A percentile compares a stretch with the other conserved stretches of the same genome.
Conservation (phyloP, 352 stramenopile species). For the Stramenopiles sp. region DNA sequence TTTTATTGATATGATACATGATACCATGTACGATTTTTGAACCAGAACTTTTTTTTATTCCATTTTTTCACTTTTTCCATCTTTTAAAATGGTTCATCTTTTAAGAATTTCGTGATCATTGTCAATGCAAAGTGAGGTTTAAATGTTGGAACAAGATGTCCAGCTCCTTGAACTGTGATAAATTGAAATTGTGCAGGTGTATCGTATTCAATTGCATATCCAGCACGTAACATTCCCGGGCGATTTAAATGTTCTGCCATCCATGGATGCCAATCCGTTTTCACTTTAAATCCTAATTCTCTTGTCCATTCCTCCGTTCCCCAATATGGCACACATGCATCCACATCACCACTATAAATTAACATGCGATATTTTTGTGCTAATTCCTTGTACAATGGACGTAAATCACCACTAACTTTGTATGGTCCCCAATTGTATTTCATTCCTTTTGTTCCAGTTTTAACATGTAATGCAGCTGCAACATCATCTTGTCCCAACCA, state of each 20-base stretch:
- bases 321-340: constrained; percentile 42
- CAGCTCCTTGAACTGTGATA: constrained; percentile 17
- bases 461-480: constrained; percentile 26
- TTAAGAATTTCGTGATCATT: constrained; percentile 15
- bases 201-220: not conserved
- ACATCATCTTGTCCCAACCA: constrained; percentile 28
- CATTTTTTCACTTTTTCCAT: too few relatives aligned
- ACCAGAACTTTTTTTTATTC: too few relatives aligned
- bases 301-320: constrained; percentile 28
- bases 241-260: too few relatives aligned
- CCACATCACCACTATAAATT: constrained; percentile 46
- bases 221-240: too few relatives aligned
- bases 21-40: too few relatives aligned
- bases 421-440: too few relatives aligned
- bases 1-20: too few relatives aligned
- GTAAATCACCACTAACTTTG: too few relatives aligned
- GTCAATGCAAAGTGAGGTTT: constrained; percentile 18
- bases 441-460: too few relatives aligned
- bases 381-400: too few relatives aligned
- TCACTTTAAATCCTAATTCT: constrained; percentile 22
- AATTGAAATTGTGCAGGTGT: not conserved
- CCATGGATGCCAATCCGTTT: constrained; percentile 26
- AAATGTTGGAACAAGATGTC: constrained; percentile 23
- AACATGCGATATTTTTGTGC: too few relatives aligned
- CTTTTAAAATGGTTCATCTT: not conserved